Base-by-base conservation (phyloP, 176 grass and related monocot genomes). In the Aegilops longissima region DNA sequence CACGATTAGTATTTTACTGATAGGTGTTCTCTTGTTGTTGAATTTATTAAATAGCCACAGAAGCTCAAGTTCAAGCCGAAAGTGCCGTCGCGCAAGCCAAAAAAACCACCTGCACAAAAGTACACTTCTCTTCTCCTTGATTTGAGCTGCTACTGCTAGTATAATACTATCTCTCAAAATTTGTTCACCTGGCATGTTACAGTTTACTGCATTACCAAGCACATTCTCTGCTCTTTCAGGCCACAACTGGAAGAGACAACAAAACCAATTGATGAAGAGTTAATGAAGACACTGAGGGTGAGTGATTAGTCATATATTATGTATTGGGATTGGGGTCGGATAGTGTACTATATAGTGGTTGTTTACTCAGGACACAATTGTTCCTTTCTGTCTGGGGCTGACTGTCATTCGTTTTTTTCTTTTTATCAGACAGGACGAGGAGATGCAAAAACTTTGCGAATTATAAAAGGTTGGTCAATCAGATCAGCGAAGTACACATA, bases 51-150 rank as follows among this genome's bases (percentile, higher is more conserved):
- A 64, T 23, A 65, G 70, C 62, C 36, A 23, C 86, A 89, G 86
- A 93, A 91, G 89, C 84, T 93, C 9, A 93, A 89, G 76, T 93
- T 95, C 63, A 77, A 82, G 63, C 89, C 93, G 2, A 91, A 91
- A 85, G 83, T 90, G 66, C 93, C 91, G 49, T 29, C 79, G 11
- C 62, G 30, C 29, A 93, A 93, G 84, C 30, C 18, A 12, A 95
- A 78, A 25, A 92, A 91, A 71, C 51, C 67, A 68, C 20, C 23
- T 78, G 11, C 52, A 5, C 31, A 73, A 72, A 84, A 87, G 91
- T 95, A 91, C 20, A 59, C 11, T 54, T 75, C 56, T 59, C 17
- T 54, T 54, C 8, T 36, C 31, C 58, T 17, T 90, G 29, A 31
- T 1, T 58, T 79, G 47, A 36, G 24, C 14, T 82, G 38, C 10